Percentiles rank a stretch among this genome's conserved stretches.
phyloP scores from a whole-genome alignment of 495 filamentous ascomycete genomes.

The Lindgomyces ingoldianus region DNA sequence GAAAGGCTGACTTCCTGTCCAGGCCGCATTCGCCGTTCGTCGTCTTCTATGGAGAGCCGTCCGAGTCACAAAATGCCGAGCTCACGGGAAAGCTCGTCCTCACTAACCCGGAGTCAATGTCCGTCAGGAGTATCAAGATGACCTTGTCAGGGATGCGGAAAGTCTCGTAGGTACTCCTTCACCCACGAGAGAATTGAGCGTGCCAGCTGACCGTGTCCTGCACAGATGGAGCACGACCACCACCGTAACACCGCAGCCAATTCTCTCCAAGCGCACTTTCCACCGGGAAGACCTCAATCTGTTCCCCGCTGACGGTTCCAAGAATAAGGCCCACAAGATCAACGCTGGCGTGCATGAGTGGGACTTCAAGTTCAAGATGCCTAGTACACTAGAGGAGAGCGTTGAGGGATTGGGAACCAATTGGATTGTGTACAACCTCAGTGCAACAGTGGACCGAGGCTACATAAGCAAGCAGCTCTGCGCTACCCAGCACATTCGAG shows the following conservation, averaged over 20 bases:
- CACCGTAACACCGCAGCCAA: constrained; percentile 37
- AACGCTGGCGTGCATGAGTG: constrained; percentile 85
- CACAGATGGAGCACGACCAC: constrained; percentile 32
- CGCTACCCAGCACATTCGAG: constrained; percentile 75
- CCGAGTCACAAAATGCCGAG: constrained; percentile 39
- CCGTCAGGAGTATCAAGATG: constrained; percentile 42
- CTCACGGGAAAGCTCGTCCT: constrained; percentile 45
- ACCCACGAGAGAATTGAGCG: background rate
- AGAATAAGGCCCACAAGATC: constrained; percentile 60
- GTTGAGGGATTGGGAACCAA: constrained; percentile 81
- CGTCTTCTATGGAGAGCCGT: constrained; percentile 44
- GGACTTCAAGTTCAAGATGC: constrained; percentile 77
- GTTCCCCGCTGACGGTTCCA: constrained; percentile 34
- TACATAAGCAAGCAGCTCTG: constrained; percentile 79
- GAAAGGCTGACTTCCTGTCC: constrained; percentile 11
- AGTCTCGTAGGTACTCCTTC: constrained; percentile 37
- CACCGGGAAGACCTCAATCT: constrained; percentile 39
- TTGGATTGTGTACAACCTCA: constrained; percentile 83
- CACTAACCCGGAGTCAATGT: constrained; percentile 41
- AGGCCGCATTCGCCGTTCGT: constrained; percentile 45
- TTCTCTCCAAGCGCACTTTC: constrained; percentile 40
- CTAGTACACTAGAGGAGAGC: constrained; percentile 78
- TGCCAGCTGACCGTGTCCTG: background rate
- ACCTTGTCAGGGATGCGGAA: constrained; percentile 43
- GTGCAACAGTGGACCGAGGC: constrained; percentile 78